Percentiles rank a stretch among this genome's conserved stretches.
Conservation (phyloP, 441 rosid species). For the Adansonia grandidieri region DNA sequence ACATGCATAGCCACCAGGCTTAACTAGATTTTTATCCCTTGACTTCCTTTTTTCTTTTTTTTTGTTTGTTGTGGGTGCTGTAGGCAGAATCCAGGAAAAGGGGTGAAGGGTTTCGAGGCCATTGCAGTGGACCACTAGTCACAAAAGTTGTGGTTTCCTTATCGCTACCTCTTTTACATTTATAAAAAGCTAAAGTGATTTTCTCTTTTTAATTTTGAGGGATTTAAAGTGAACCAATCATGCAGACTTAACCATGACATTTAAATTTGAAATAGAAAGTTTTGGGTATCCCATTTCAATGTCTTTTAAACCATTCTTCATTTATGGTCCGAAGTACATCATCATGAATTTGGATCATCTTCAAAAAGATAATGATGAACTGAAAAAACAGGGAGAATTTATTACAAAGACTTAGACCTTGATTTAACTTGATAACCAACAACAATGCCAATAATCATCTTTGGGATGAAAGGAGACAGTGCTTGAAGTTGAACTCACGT, state of each 20-base stretch:
- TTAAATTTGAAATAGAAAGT: slow-evolving; percentile 17
- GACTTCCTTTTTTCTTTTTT: not conserved
- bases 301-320: not conserved
- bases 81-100: slow-evolving; percentile 2
- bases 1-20: not conserved
- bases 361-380: not conserved
- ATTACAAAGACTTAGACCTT: not conserved
- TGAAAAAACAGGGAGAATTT: not conserved
- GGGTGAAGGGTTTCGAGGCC: not conserved
- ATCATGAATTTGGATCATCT: not conserved
- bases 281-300: not conserved
- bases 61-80: not conserved
- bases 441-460: not conserved
- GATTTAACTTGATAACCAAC: not conserved
- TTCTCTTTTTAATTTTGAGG: not conserved
- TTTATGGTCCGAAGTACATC: not conserved
- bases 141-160: not conserved
- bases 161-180: not conserved
- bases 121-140: not conserved
- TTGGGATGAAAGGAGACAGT: not conserved
- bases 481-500: not conserved
- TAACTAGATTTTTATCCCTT: not conserved
- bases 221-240: slow-evolving; percentile 16
- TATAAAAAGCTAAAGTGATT: slow-evolving; percentile 8
- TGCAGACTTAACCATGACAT: not conserved